Evolutionary conservation across 768 basidiomycete species (phyloP), one percentile per base, ranked within the genome.

Genomic region (Tylopilus subfusipes): DNA sequence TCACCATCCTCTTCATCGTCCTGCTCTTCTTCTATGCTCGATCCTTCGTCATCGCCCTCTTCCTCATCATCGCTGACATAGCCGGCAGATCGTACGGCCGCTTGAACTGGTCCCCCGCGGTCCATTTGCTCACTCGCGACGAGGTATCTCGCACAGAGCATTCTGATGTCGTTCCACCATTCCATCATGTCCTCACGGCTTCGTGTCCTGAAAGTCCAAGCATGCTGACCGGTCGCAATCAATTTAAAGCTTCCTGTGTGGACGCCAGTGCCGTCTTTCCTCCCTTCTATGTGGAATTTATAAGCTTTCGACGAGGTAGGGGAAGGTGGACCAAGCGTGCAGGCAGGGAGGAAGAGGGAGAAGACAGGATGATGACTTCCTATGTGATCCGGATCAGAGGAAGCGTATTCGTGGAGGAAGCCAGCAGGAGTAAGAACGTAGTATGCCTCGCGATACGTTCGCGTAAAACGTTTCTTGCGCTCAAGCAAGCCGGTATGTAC

Each of bases 131-230:
- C 97, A 59, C 88, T 90, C 31, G 94, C 93, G 38, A 98, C 92
- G 50, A 99, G 80, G 68, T 97, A 98, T 57, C 93, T 73, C 21
- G 94, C 93, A 63, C 93, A 95, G 38, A 96, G 75, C 92, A 95
- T 94, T 56, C 91, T 74, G 38, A 95, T 78, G 67, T 98, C 97
- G 67, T 98, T 98, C 97, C 97, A 99, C 92, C 97, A 97, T 74
- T 99, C 97, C 93, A 98, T 93, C 93, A 98, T 93, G 62, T 98
- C 96, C 58, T 98, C 96, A 60, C 89, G 83, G 54, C 85, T 88
- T 55, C 96, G 76, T 43, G 90, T 82, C 33, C 93, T 81, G 79
- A 99, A 98, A 46, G 85, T 90, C 85, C 90, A 98, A 27, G 91
- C 91, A 63, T 83, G 80, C 50, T 82, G 75, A 22, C 77, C 68